A percentile compares a stretch with the other conserved stretches of the same genome.
These are phyloP conservation scores for Trichoderma asperellum DNA, from an alignment of 2,329 filamentous ascomycete genomes.

Conservation along the genomic window DNA sequence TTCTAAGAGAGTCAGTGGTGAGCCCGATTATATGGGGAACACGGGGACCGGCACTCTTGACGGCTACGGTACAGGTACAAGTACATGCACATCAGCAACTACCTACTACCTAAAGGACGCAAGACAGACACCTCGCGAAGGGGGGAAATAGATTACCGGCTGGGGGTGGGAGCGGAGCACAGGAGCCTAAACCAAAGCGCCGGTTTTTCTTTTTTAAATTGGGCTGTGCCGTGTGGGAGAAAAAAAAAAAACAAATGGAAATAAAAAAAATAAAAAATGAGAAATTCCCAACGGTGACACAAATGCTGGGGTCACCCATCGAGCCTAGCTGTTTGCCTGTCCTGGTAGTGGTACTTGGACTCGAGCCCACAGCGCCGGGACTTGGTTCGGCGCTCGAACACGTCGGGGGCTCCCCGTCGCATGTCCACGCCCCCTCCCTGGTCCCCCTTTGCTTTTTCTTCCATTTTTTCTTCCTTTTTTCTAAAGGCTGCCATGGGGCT, in stretches of 20 bases:
- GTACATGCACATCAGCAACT: slow-evolving; percentile 7
- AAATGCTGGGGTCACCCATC: slow-evolving; percentile 24
- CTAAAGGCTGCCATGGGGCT: slow-evolving; percentile 18
- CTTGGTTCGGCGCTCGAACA: slow-evolving; percentile 26
- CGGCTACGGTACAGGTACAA: slow-evolving; percentile 1
- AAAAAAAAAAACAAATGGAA: neutral
- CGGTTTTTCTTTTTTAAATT: slow-evolving; percentile 12
- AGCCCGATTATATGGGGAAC: slow-evolving; percentile 22
- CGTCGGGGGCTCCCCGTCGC: slow-evolving; percentile 23
- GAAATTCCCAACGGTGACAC: slow-evolving; percentile 24
- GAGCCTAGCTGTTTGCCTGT: slow-evolving; percentile 1
- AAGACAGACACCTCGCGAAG: neutral
- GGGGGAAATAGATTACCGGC: slow-evolving; percentile 10
- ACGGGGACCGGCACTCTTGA: slow-evolving; percentile 2
- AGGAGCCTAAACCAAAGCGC: slow-evolving; percentile 25
- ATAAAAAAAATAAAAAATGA: neutral
- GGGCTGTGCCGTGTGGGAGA: neutral
- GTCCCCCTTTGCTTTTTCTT: slow-evolving; percentile 19
- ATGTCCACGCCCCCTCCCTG: neutral
- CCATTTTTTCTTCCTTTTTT: slow-evolving; percentile 26
- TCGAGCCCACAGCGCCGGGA: slow-evolving; percentile 22
- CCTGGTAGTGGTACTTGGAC: neutral
- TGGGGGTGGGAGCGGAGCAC: slow-evolving; percentile 14
- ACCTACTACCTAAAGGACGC: neutral
- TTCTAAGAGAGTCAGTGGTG: slow-evolving; percentile 16